Conservation (phyloP, 139 green algal genomes). For the Chlorella sp. region DNA sequence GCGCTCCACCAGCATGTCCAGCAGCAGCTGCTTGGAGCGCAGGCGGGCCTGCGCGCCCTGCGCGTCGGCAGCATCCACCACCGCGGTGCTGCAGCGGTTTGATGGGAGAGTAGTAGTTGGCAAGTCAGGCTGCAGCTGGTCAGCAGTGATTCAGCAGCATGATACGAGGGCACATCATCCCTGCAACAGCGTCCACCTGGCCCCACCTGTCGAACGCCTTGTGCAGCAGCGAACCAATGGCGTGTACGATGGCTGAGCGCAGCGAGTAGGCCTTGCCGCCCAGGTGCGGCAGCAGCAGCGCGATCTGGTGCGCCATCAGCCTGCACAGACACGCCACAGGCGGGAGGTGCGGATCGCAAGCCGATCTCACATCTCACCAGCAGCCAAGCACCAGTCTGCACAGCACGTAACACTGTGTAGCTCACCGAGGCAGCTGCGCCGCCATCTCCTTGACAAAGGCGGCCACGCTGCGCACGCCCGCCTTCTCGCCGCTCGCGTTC, state of each 20-base stretch:
- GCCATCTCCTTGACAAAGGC: slow-evolving; percentile 73
- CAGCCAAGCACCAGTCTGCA: no score
- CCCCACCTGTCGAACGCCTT: slow-evolving; percentile 42
- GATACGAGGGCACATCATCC: no score
- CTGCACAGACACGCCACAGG: neutral
- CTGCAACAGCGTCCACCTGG: neutral
- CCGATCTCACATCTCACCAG: no score
- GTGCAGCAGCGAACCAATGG: slow-evolving; percentile 64
- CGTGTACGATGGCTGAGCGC: slow-evolving; percentile 73
- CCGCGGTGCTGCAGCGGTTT: neutral
- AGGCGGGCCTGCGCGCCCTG: slow-evolving; percentile 57
- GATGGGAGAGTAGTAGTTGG: no score
- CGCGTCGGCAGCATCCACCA: slow-evolving; percentile 18
- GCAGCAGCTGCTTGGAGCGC: slow-evolving; percentile 78
- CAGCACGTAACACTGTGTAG: no score
- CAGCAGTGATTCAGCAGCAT: no score
- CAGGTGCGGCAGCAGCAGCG: slow-evolving; percentile 75
- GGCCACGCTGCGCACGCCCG: slow-evolving; percentile 63
- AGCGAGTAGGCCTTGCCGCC: slow-evolving; percentile 79
- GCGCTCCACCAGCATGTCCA: slow-evolving; percentile 79
- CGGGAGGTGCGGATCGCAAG: no score
- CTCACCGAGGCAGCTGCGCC: slow-evolving; percentile 40
- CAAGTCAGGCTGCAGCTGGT: no score
- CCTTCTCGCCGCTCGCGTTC: slow-evolving; percentile 53
- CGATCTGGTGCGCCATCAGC: slow-evolving; percentile 54